phyloP scores from a whole-genome alignment of 306 rosid species.

The Benincasa hispida region DNA sequence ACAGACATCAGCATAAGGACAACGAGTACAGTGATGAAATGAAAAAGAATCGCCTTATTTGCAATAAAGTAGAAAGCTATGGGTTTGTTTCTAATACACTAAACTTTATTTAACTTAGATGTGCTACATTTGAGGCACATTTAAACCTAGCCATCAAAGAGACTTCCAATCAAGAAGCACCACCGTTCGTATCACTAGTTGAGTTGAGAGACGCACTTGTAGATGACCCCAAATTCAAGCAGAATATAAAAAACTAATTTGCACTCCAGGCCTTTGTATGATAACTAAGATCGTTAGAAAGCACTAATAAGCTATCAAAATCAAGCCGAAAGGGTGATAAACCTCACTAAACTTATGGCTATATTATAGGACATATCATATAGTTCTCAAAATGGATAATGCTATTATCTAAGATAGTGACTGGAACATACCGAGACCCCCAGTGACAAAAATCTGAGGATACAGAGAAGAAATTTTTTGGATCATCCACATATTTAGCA shows the following conservation, averaged over 20 bases:
- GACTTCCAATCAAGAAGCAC: background rate
- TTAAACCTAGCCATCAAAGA: background rate
- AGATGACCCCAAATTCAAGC: background rate
- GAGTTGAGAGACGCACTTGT: background rate
- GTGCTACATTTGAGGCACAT: background rate
- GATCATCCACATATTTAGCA: conserved; percentile 73
- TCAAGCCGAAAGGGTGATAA: background rate
- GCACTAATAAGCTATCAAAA: background rate
- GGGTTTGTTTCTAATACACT: background rate
- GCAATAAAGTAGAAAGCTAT: background rate
- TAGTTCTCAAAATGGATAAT: background rate
- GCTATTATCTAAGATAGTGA: background rate
- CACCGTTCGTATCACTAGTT: background rate
- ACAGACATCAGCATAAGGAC: background rate
- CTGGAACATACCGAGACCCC: conserved; percentile 69
- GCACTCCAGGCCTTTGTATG: background rate
- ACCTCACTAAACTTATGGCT: background rate
- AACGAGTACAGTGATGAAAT: background rate
- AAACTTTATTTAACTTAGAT: background rate
- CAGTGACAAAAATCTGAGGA: conserved; percentile 98
- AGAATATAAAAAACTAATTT: background rate
- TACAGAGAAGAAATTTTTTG: conserved; percentile 64
- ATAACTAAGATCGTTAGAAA: background rate
- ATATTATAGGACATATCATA: background rate
- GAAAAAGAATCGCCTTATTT: background rate